Base-by-base conservation (phyloP, 2,329 filamentous ascomycete genomes). In the Pseudogymnoascus sp. region DNA sequence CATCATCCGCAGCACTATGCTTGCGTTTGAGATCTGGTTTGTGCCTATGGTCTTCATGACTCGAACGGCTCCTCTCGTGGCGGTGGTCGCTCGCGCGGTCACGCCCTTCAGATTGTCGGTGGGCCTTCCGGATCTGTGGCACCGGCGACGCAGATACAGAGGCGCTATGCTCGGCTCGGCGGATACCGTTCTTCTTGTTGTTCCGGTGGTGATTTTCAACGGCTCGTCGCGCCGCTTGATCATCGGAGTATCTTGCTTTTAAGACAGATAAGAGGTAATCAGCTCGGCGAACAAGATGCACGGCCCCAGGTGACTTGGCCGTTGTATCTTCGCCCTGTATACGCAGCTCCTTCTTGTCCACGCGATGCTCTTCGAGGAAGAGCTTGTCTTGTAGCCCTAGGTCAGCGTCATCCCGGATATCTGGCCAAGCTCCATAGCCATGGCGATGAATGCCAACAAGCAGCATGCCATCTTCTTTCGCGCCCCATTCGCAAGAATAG, bases 211-310 rank as follows among this genome's bases (percentile, higher is more conserved):
- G 92, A 66, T 96, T 96, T 69, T 96, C 92, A 28, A 95, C 86
- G 1, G 88, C 85, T 69, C 86, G 87, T 72, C 90, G 91, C 3
- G 88, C 89, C 18, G 84, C 84, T 30, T 83, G 81, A 70, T 96
- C 90, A 64, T 85, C 85, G 2, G 86, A 88, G 74, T 95, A 91
- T 70, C 96, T 86, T 11, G 84, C 90, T 71, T 93, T 91, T 63
- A 99, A 78, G 1, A 99, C 91, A n/a, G 91, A 96, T 39, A 99
- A 81, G 12, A 99, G 82, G 71, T 99, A 99, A 70, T 97, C 94
- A 8, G 93, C 90, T 62, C 94, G 89, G 57, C 94, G 90, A 60
- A 97, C 93, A 47, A 99, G 85, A 72, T 99, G 94, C 28, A 99
- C 94, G 20, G 94, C 93, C n/a, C 94, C 94, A 3, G 94, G 94